Percentiles rank a stretch among this genome's conserved stretches.
Conservation (phyloP, 2,329 filamentous ascomycete species). For the Orbilia oligospora region DNA sequence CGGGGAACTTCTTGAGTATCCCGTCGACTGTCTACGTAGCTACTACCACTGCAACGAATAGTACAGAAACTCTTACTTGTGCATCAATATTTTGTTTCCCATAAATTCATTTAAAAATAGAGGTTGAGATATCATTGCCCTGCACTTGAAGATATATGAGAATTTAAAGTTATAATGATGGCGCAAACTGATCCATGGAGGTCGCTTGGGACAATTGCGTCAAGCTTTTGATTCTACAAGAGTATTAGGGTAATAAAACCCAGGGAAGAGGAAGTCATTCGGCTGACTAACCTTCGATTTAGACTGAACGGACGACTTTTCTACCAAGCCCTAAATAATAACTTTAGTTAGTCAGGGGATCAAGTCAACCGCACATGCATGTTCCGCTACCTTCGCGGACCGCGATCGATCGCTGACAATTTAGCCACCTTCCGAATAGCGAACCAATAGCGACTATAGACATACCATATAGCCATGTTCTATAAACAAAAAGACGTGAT, state of each 20-base stretch:
- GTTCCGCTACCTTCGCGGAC: not conserved
- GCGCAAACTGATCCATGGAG: no score
- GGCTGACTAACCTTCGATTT: not conserved
- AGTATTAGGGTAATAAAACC: no score
- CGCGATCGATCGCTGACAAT: conserved; percentile 11
- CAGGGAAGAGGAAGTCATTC: not conserved
- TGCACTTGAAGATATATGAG: no score
- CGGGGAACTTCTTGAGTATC: not conserved
- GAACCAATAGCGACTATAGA: not conserved
- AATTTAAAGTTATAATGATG: not conserved
- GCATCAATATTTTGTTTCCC: no score
- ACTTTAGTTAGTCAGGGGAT: not conserved
- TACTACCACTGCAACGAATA: no score
- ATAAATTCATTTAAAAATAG: no score
- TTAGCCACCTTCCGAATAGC: conserved; percentile 12
- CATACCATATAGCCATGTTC: not conserved
- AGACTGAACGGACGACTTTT: no score
- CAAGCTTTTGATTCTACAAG: not conserved
- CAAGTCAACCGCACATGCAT: not conserved
- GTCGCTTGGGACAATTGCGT: not conserved
- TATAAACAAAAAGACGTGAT: not conserved
- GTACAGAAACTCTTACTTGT: no score
- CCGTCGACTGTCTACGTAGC: not conserved
- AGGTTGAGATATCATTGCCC: no score
- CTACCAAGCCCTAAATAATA: no score